Percentiles rank a stretch among this genome's conserved stretches.
phyloP scores from a whole-genome alignment of 441 rosid genomes.

The Adansonia gregorii region DNA sequence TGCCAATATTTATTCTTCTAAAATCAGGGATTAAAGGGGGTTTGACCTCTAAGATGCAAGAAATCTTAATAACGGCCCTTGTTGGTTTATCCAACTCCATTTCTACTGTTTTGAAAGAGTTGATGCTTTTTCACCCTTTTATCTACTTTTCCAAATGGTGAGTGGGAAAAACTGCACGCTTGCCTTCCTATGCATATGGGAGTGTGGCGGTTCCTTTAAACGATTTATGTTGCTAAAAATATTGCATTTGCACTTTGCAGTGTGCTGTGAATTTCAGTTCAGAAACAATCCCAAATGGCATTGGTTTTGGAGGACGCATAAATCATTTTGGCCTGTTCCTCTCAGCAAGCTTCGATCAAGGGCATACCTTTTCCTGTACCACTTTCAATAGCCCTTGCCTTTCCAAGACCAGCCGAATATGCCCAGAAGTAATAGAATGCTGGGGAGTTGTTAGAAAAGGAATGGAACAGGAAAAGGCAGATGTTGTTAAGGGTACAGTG shows the following conservation, averaged over 20 bases:
- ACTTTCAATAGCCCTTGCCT: slow-evolving; percentile 84
- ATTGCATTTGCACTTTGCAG: slow-evolving; percentile 41
- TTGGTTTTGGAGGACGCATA: slow-evolving; percentile 84
- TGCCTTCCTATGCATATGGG: background rate
- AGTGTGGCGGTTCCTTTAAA: slow-evolving; percentile 10
- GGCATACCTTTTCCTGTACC: slow-evolving; percentile 70
- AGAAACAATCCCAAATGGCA: slow-evolving; percentile 86
- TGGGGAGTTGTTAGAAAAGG: slow-evolving; percentile 66
- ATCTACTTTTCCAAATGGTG: background rate
- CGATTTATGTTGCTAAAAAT: slow-evolving; percentile 20
- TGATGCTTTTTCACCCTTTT: background rate
- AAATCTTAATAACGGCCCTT: background rate
- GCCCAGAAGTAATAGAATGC: slow-evolving; percentile 85
- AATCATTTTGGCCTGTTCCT: slow-evolving; percentile 80
- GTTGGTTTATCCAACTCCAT: background rate
- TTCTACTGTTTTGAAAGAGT: background rate
- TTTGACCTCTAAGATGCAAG: background rate
- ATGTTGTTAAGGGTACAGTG: slow-evolving; percentile 53
- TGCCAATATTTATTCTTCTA: background rate
- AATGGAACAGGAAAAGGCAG: slow-evolving; percentile 45
- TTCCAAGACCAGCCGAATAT: slow-evolving; percentile 49
- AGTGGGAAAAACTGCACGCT: slow-evolving; percentile 1
- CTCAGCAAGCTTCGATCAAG: slow-evolving; percentile 74
- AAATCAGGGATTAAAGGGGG: background rate
- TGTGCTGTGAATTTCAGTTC: slow-evolving; percentile 85